phyloP scores from a whole-genome alignment of 2,329 filamentous ascomycete species.

The Simplicillium aogashimaense region DNA sequence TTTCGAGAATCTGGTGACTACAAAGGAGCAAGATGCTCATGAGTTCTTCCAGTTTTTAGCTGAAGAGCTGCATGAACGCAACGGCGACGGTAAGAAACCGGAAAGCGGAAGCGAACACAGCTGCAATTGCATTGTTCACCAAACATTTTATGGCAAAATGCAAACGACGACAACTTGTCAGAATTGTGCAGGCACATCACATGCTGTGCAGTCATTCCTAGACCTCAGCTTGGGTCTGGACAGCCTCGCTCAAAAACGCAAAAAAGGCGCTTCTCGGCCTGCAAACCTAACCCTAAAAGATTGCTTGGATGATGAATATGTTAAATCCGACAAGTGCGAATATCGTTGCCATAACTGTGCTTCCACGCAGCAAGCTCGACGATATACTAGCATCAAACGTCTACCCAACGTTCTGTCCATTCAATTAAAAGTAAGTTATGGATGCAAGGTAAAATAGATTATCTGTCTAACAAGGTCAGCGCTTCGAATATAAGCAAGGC shows the following conservation, averaged over 20 bases:
- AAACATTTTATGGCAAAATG: slow-evolving; percentile 87
- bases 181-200: slow-evolving; percentile 73
- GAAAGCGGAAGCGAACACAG: slow-evolving; percentile 49
- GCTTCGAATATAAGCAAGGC: slow-evolving; percentile 65
- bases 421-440: slow-evolving; percentile 67
- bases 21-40: slow-evolving; percentile 92
- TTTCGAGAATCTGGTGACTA: slow-evolving; percentile 71
- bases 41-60: slow-evolving; percentile 95
- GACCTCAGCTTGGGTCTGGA: slow-evolving; percentile 87
- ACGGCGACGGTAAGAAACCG: slow-evolving; percentile 57
- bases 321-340: slow-evolving; percentile 76
- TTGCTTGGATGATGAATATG: slow-evolving; percentile 79
- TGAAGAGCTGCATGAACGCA: slow-evolving; percentile 80
- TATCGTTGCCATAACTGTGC: slow-evolving; percentile 80
- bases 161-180: slow-evolving; percentile 87
- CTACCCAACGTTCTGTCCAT: slow-evolving; percentile 84
- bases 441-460: neutral
- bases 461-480: slow-evolving; percentile 21
- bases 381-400: slow-evolving; percentile 75
- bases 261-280: slow-evolving; percentile 39
- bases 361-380: slow-evolving; percentile 66
- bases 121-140: slow-evolving; percentile 88
- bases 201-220: slow-evolving; percentile 79
- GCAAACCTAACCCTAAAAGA: slow-evolving; percentile 46
- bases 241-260: slow-evolving; percentile 56